These are phyloP conservation scores for Fusarium incarnatum DNA, from an alignment of 2,329 filamentous ascomycete species.

Conservation along the genomic window DNA sequence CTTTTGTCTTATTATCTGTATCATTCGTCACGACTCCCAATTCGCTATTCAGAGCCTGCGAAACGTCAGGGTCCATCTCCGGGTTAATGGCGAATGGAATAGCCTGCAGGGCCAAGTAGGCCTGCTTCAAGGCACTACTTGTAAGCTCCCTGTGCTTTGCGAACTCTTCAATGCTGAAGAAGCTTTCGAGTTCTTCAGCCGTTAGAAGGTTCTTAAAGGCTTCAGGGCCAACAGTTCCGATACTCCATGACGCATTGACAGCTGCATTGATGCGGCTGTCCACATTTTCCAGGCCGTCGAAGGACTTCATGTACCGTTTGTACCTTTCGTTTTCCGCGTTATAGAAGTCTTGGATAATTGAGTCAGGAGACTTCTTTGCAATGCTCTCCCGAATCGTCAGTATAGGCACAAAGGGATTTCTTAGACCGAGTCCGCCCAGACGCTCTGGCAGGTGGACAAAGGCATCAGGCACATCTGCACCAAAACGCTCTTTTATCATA, in stretches of 20 bases:
- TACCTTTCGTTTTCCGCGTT: not conserved
- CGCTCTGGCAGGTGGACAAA: not conserved
- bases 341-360: not conserved
- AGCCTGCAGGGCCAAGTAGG: not conserved
- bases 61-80: not conserved
- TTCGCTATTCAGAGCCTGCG: not conserved
- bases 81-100: not conserved
- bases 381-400: not conserved
- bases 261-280: conserved; percentile 1
- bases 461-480: not conserved
- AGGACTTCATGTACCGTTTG: not conserved
- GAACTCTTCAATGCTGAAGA: not conserved
- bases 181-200: not conserved
- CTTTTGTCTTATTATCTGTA: not conserved
- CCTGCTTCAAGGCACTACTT: not conserved
- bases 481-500: not conserved
- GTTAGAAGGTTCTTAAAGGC: not conserved
- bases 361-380: not conserved
- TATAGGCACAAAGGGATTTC: not conserved
- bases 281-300: not conserved
- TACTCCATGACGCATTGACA: not conserved
- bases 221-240: not conserved
- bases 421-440: not conserved
- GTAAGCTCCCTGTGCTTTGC: not conserved
- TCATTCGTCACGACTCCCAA: not conserved